Evolutionary conservation across 805 yeast species (phyloP).

Genomic region (Candida mattraensis): DNA sequence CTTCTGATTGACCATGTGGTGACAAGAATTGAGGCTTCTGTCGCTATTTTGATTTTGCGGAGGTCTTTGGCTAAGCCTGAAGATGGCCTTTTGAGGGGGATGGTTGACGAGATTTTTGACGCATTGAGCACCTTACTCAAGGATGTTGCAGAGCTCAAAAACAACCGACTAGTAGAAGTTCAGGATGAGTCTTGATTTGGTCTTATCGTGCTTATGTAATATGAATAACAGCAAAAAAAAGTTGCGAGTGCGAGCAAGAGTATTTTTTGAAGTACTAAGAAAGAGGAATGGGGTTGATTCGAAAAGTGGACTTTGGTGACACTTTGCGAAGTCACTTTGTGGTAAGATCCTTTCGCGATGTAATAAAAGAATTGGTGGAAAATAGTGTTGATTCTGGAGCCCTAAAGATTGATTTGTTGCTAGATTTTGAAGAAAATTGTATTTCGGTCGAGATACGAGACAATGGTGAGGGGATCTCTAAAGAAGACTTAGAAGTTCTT

Average conservation of each 20-base stretch:
- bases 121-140: too few relatives aligned
- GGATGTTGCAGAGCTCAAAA: too few relatives aligned
- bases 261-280: background rate
- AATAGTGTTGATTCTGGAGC: conserved; percentile 60
- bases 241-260: background rate
- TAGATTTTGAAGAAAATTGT: conserved; percentile 28
- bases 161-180: too few relatives aligned
- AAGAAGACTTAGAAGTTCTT: conserved; percentile 44
- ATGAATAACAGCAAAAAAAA: background rate
- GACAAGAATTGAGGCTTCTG: conserved; percentile 66
- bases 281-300: conserved; percentile 5
- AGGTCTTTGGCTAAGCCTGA: too few relatives aligned
- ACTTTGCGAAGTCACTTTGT: conserved; percentile 30
- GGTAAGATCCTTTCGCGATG: conserved; percentile 39
- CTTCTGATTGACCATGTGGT: conserved; percentile 62
- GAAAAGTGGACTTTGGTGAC: conserved; percentile 3
- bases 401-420: conserved; percentile 30
- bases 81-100: conserved; percentile 13
- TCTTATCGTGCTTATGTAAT: too few relatives aligned
- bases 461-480: conserved; percentile 68
- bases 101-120: conserved; percentile 20
- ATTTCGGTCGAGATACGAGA: conserved; percentile 49
- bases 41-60: conserved; percentile 44
- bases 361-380: conserved; percentile 49
- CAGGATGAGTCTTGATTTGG: too few relatives aligned